Base-by-base conservation (phyloP, 116 monocot genomes). In the Posidonia oceanica region DNA sequence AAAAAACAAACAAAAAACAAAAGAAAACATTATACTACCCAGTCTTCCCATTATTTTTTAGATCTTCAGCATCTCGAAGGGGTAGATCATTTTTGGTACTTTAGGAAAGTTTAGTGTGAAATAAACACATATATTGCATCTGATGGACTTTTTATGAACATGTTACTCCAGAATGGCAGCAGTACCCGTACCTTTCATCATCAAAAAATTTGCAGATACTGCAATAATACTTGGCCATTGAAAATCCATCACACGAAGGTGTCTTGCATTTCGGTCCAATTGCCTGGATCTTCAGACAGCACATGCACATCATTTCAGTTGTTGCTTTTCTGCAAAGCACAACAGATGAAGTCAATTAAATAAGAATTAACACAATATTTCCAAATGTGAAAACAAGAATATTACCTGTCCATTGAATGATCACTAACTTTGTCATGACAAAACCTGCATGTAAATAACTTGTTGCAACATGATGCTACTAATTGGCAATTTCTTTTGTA, bases 401-500 rank as follows among this genome's bases (percentile, higher is more conserved):
- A 65, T 0, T 82, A 99, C 99, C 99, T 93, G 51, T 99, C 99
- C 93, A 99, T 99, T 5, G 85, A 82, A 84, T 99, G 99, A 78
- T 99, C 99, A 63, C 93, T 99, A 67, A 90, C 86, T 90, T 93
- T 88, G 76, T 99, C 99, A 81, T 99, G 99, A 76, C 99, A 99
- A 73, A 99, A 93, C 65, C 99, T 82, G 81, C 99, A 99, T 36
- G 94, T 80, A 65, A 90, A 99, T 62, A 99, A 71, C 82, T 86
- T 93, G 63, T 90, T 91, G 75, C 99, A 99, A 71, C 99, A 99
- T 63, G 88, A 81, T 64, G 99, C 99, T 68, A 90, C 77, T 39
- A 99, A 85, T 70, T 99, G 93, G 71, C 99, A 99, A 63, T 99
- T 99, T 72, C 99, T 78, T 73, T 93, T 93, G 65, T 99, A 99